phyloP scores from a whole-genome alignment of 208 protist species.

The Trypanosoma cruzi region DNA sequence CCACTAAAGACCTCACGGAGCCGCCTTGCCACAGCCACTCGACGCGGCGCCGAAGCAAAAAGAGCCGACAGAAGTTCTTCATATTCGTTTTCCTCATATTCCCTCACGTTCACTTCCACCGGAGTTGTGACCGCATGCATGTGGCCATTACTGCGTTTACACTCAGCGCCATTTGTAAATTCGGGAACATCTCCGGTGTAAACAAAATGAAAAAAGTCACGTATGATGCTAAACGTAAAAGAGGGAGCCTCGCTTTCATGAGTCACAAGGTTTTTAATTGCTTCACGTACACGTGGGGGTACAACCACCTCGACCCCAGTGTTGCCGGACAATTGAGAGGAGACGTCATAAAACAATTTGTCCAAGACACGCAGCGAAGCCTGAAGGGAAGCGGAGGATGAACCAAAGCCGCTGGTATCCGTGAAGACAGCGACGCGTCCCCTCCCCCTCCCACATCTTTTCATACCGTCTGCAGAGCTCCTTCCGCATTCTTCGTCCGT shows the following conservation, averaged over 20 bases:
- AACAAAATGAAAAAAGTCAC: conserved; percentile 25
- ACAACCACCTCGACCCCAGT: neutral
- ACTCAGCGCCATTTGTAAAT: conserved; percentile 14
- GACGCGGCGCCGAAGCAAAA: conserved; percentile 15
- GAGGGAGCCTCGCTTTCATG: conserved; percentile 16
- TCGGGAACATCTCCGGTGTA: conserved; percentile 17
- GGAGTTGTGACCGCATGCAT: neutral
- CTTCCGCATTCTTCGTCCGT: neutral
- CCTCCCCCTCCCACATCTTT: neutral
- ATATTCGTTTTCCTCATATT: neutral
- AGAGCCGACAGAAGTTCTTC: conserved; percentile 11
- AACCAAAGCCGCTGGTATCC: conserved; percentile 49
- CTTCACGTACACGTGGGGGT: neutral
- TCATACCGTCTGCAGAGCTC: neutral
- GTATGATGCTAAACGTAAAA: conserved; percentile 16
- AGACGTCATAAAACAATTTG: conserved; percentile 11
- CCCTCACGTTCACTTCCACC: neutral
- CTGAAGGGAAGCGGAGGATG: conserved; percentile 3
- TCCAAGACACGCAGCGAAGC: conserved; percentile 18
- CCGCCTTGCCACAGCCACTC: conserved; percentile 15
- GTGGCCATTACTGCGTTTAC: neutral
- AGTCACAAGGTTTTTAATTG: conserved; percentile 3
- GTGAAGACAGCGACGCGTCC: conserved; percentile 56
- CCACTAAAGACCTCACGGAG: conserved; percentile 5
- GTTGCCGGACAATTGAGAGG: neutral